These are phyloP conservation scores for Flaveria robusta DNA, from an alignment of 129 eudicot species.

Conservation along the genomic window DNA sequence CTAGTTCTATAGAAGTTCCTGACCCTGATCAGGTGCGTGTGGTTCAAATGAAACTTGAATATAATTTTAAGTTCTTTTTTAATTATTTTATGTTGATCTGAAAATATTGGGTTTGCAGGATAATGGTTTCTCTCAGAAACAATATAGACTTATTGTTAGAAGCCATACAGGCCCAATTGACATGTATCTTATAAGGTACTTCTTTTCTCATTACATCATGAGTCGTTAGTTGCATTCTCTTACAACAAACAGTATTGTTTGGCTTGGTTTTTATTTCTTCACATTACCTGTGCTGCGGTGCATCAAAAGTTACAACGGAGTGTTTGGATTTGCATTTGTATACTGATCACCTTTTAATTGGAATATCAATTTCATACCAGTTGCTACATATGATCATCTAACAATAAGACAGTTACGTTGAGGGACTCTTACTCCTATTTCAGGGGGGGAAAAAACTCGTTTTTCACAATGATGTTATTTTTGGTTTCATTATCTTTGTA, in stretches of 20 bases:
- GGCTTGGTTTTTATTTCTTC: not conserved
- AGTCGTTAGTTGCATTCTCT: too few species aligned
- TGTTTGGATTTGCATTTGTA: not conserved
- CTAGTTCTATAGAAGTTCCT: conserved; percentile 73
- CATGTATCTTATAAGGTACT: conserved; percentile 65
- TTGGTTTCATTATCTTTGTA: not conserved
- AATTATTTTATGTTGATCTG: not conserved
- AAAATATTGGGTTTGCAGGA: conserved; percentile 47
- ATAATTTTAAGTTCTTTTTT: not conserved
- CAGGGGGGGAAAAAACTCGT: too few species aligned
- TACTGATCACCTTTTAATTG: not conserved
- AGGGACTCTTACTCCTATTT: not conserved
- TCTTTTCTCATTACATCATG: conserved; percentile 9
- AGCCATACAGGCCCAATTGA: conserved; percentile 72
- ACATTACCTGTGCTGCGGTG: not conserved
- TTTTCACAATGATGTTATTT: too few species aligned
- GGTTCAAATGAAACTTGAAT: conserved; percentile 8
- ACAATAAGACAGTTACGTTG: not conserved
- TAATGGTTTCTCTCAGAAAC: conserved; percentile 40
- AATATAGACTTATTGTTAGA: conserved; percentile 57
- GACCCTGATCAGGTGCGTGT: conserved; percentile 74
- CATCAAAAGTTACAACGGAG: not conserved
- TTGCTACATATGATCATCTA: not conserved
- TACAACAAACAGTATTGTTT: not conserved
- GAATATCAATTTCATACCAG: not conserved